Base-by-base conservation (phyloP, 805 yeast species). In the Priceomyces fermenticarens region DNA sequence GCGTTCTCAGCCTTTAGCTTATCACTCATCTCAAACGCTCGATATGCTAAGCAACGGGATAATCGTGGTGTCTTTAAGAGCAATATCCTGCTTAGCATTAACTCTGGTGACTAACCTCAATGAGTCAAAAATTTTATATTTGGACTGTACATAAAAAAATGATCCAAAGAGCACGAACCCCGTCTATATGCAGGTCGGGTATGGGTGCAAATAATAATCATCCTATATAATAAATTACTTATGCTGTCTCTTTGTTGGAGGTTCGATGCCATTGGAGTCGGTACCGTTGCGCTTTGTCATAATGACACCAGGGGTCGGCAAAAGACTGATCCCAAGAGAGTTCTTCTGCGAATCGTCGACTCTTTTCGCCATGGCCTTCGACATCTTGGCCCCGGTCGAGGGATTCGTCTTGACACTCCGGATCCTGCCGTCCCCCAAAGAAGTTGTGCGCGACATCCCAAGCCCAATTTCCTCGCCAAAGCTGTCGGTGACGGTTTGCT, bases 391-490 rank as follows among this genome's bases (percentile, higher is more conserved):
- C 40, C 62, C 68, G 16, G 80, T 80, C 36, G 75, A 75, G 1
- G 62, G 56, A 47, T 70, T 75, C 12, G 65, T 65, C 52, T 54
- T 59, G 16, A 63, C 56, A 32, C 44, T 32, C n/a, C 57, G 47
- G 38, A 45, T 16, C 43, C 54, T 36, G 16, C 36, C 47, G 23
- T 27, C 30, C 12, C 49, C 48, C 4, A 30, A 30, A 23, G 15
- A 13, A 6, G 12, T 27, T 27, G 57, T 60, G 8, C 71, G 65
- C 31, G 80, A 71, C 88, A 87, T 80, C 3, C 96, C 96, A 36
- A 88, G 54, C 0, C 96, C 96, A 26, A 85, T 67, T 52, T 88
- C 96, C 39, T 87, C 89, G 9, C 95, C 95, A 55, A 69, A 83
- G 0, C 80, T 70, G 46, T 85, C 89, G 45, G 68, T 65, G 2